These are phyloP conservation scores for Bipolaris gigantea DNA, from an alignment of 2,329 filamentous ascomycete species.

Conservation along the genomic window DNA sequence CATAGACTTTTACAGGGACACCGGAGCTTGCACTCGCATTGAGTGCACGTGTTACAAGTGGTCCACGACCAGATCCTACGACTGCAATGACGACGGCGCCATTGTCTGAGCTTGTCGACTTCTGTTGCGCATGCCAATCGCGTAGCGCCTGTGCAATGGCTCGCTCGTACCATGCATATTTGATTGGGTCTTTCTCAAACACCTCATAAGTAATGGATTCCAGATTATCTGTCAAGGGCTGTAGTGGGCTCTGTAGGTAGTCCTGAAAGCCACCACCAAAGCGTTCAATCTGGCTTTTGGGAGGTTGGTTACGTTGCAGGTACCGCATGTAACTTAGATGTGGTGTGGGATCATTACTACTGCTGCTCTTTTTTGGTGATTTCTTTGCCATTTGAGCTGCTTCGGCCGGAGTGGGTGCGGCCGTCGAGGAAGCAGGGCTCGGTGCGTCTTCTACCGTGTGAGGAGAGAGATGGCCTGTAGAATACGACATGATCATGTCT, in stretches of 20 bases:
- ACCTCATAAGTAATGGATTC: slow-evolving; percentile 98
- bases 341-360: slow-evolving; percentile 57
- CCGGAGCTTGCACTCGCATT: slow-evolving; percentile 75
- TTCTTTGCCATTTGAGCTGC: slow-evolving; percentile 53
- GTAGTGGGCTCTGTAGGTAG: slow-evolving; percentile 91
- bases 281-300: slow-evolving; percentile 63
- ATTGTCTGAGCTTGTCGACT: slow-evolving; percentile 71
- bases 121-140: slow-evolving; percentile 74
- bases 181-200: slow-evolving; percentile 97
- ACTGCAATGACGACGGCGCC: slow-evolving; percentile 84
- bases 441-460: slow-evolving; percentile 48
- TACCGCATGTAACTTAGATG: slow-evolving; percentile 82
- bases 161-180: slow-evolving; percentile 92
- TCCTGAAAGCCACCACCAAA: slow-evolving; percentile 81
- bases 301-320: slow-evolving; percentile 78
- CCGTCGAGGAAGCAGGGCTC: slow-evolving; percentile 26
- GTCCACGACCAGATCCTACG: slow-evolving; percentile 88
- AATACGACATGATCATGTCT: slow-evolving; percentile 42
- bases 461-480: slow-evolving; percentile 45
- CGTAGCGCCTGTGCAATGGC: slow-evolving; percentile 78
- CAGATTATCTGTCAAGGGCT: slow-evolving; percentile 92
- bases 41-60: slow-evolving; percentile 84
- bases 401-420: slow-evolving; percentile 68
- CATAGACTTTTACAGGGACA: slow-evolving; percentile 83
- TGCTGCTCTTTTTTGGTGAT: slow-evolving; percentile 48